A percentile compares a stretch with the other conserved stretches of the same genome.
Conservation (phyloP, 805 yeast genomes). For the Schizosaccharomyces lindneri region DNA sequence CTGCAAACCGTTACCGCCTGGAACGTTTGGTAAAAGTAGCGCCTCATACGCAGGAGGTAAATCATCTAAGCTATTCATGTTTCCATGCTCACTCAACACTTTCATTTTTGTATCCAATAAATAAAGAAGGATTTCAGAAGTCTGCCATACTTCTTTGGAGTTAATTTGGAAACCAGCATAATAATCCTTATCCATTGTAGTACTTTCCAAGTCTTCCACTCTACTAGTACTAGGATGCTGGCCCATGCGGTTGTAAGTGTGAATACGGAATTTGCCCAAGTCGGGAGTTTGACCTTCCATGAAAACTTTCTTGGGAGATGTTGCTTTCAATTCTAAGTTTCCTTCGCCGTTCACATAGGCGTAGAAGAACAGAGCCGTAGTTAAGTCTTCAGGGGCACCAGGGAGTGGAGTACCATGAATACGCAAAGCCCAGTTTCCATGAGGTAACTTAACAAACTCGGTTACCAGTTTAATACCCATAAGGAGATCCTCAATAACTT, state of each 20-base stretch:
- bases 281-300: constrained; percentile 33
- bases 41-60: constrained; percentile 20
- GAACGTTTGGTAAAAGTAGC: constrained; percentile 28
- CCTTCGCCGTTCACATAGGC: constrained; percentile 46
- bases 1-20: constrained; percentile 54
- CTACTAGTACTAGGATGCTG: constrained; percentile 16
- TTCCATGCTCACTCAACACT: neutral
- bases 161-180: constrained; percentile 51
- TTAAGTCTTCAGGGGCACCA: constrained; percentile 17
- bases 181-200: constrained; percentile 23
- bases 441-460: constrained; percentile 48
- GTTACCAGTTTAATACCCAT: constrained; percentile 37
- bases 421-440: constrained; percentile 44
- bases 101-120: neutral
- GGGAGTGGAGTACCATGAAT: constrained; percentile 39
- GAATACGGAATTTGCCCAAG: constrained; percentile 40
- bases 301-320: constrained; percentile 12
- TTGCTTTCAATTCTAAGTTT: constrained; percentile 12
- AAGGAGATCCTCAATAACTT: constrained; percentile 42
- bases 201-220: constrained; percentile 17
- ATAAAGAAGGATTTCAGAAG: neutral
- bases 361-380: constrained; percentile 51
- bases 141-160: constrained; percentile 22
- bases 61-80: constrained; percentile 7
- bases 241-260: constrained; percentile 30